Percentiles rank a stretch among this genome's conserved stretches.
These are phyloP conservation scores for Colletotrichum sp. DNA, from an alignment of 2,329 filamentous ascomycete genomes.

Conservation along the genomic window DNA sequence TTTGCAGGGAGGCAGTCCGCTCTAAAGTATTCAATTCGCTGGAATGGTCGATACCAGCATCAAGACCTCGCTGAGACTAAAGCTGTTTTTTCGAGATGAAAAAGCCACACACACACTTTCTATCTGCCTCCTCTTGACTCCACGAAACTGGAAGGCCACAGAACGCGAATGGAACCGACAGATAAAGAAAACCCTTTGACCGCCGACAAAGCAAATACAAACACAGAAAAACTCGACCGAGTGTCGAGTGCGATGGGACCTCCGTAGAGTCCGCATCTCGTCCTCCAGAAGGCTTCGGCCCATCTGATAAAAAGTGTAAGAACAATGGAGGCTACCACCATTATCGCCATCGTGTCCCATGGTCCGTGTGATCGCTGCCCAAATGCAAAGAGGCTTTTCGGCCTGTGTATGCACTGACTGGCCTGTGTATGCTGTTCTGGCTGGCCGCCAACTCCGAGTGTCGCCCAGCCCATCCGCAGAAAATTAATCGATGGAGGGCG, in stretches of 20 bases:
- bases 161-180: conserved; percentile 13
- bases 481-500: conserved; percentile 36
- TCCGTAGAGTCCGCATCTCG: neutral
- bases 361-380: conserved; percentile 13
- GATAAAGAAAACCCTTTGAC: conserved; percentile 7
- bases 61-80: conserved; percentile 18
- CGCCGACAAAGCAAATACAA: conserved; percentile 16
- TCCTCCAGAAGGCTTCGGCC: neutral
- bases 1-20: neutral
- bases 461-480: neutral
- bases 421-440: neutral
- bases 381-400: conserved; percentile 8
- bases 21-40: conserved; percentile 22
- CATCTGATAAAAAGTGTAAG: conserved; percentile 12
- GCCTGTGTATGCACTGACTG: conserved; percentile 12
- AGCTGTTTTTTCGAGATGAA: neutral
- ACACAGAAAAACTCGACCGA: conserved; percentile 2
- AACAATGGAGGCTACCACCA: conserved; percentile 5
- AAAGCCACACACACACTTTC: conserved; percentile 14
- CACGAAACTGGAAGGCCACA: conserved; percentile 8
- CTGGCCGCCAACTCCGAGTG: conserved; percentile 3
- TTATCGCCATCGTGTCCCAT: conserved; percentile 15
- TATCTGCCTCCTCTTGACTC: conserved; percentile 4
- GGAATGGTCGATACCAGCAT: conserved; percentile 16
- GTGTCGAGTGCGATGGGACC: neutral